Base-by-base conservation (phyloP, 495 filamentous ascomycete genomes). In the Penicillium cosmopolitanum region DNA sequence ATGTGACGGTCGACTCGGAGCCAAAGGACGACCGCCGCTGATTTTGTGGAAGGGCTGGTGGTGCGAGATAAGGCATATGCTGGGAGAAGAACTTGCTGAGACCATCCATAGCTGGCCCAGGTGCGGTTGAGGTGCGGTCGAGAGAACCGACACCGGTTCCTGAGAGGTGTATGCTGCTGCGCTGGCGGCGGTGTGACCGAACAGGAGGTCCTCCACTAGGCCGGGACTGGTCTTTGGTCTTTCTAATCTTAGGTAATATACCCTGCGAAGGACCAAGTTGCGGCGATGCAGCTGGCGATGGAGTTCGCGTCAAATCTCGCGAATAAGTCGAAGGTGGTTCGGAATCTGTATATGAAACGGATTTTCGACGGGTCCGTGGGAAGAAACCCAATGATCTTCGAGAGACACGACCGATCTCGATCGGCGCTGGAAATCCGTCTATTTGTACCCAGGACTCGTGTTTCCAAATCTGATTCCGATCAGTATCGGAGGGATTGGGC, bases 401-500 rank as follows among this genome's bases (percentile, higher is more conserved):
- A 23, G 91, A 84, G 42, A 98, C 85, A 34, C 94, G 85, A 5
- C 88, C 94, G 42, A 98, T 96, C 70, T 97, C 89, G 47, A 95
- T 88, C 2, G 89, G 85, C 11, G 82, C 70, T 8, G 82, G 76
- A 51, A 85, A 85, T 16, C 85, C 87, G 51, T 92, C 88, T 47
- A 97, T 81, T 10, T 85, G 75, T 4, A 96, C 91, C 91, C 91
- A 96, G 16, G 89, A 86, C 50, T 94, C 90, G 71, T 96, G 92
- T 52, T 81, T 89, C 91, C 91, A 96, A 34, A 86, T 79, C 50
- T 73, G 71, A 65, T 86, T 80, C 44, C 79, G 71, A 34, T 86
- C 78, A 16, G 34, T 40, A 28, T 80, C 77, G 6, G 56, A 35
- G 0, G 70, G 60, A 4, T 61, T 57, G 11, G 71, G 56, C 2